Evolutionary conservation across 2,329 filamentous ascomycete genomes (phyloP), one percentile per base, ranked within the genome.

Genomic region (Sclerotinia sclerotiorum): DNA sequence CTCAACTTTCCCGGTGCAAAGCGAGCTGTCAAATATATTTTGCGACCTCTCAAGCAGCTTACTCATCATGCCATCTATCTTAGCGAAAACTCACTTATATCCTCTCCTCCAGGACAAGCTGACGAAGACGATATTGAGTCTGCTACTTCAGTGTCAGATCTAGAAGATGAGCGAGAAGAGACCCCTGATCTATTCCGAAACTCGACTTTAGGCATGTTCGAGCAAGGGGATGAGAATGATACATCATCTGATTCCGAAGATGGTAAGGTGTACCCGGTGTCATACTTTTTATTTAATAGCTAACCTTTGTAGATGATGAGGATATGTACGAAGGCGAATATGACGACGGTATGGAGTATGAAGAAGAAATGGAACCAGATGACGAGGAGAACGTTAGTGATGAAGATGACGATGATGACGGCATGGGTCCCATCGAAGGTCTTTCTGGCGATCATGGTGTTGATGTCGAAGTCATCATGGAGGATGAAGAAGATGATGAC

Each of bases 111-210:
- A 15, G 86, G 88, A 6, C 88, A 89, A 58, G 88, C 88, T 27
- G 89, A 92, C 35, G 94, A 97, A 60, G 94, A 97, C 71, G 94
- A 97, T 57, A 91, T 97, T 57, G 89, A 89, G 2, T 95, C 92
- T 15, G 88, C 91, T 3, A 96, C 93, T 5, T 97, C 94, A 0
- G 87, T 97, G 32, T 97, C 94, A 15, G 94, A 97, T 71, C 83
- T 93, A 63, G 91, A 94, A 52, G 91, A 94, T 70, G 90, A 92
- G 68, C 89, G 93, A 56, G 93, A 97, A 79, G 95, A 98, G 78
- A 99, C 96, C 6, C 95, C 96, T 42, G 95, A 99, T 80, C 85
- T 99, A 27, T 98, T 97, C 82, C 91, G 96, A 65, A 97, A 98
- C 79, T 98, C 95, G 2, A 93, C 96, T 1, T 83, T 99, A 29